These are phyloP conservation scores for Ophiostoma australiae DNA, from an alignment of 2,329 filamentous ascomycete genomes.

Conservation along the genomic window DNA sequence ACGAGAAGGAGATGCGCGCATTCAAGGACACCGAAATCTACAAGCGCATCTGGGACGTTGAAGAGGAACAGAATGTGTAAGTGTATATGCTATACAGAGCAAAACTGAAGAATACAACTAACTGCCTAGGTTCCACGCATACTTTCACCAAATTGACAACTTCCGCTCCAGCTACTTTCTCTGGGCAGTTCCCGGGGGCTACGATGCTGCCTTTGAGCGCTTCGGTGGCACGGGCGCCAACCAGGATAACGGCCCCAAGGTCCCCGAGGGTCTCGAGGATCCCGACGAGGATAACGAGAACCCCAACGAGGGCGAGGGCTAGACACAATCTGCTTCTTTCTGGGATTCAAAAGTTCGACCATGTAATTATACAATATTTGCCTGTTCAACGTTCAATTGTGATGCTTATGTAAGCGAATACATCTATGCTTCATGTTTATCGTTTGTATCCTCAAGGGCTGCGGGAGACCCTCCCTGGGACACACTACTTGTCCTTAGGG, in stretches of 20 bases:
- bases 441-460: background rate
- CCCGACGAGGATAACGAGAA: constrained; percentile 48
- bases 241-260: background rate
- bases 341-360: background rate
- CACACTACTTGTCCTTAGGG: background rate
- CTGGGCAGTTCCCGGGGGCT: constrained; percentile 66
- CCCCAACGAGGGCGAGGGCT: constrained; percentile 28
- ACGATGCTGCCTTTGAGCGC: constrained; percentile 53
- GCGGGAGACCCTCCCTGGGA: too few relatives aligned
- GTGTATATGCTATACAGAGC: constrained; percentile 36
- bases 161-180: constrained; percentile 68
- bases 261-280: constrained; percentile 37
- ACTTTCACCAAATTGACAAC: constrained; percentile 75
- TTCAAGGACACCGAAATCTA: constrained; percentile 96
- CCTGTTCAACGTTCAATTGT: background rate
- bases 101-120: background rate
- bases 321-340: background rate
- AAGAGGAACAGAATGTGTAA: constrained; percentile 81
- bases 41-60: constrained; percentile 80
- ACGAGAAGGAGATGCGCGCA: constrained; percentile 67
- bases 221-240: constrained; percentile 29
- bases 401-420: background rate
- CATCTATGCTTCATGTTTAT: background rate
- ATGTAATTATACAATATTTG: background rate
- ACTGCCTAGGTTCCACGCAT: constrained; percentile 61